These are phyloP conservation scores for Aspergillus affinis DNA, from an alignment of 495 filamentous ascomycete genomes.

Conservation along the genomic window DNA sequence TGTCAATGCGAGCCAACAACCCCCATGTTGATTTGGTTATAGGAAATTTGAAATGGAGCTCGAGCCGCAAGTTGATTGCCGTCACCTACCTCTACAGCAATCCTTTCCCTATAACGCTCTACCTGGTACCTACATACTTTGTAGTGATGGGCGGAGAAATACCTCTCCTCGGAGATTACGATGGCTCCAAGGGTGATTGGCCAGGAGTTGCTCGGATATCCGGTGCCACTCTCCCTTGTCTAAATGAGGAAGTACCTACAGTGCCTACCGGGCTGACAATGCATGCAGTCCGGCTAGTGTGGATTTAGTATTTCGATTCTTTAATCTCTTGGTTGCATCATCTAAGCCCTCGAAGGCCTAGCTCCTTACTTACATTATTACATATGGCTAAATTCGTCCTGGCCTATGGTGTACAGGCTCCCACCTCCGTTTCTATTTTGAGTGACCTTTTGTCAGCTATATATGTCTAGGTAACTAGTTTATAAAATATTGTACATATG, in stretches of 20 bases:
- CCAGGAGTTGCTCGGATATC: slow-evolving; percentile 2
- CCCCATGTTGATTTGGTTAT: slow-evolving; percentile 9
- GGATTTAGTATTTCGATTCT: background rate
- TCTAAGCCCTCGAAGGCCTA: background rate
- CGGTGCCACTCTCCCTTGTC: background rate
- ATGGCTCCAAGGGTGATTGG: slow-evolving; percentile 5
- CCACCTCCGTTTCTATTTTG: too few species aligned
- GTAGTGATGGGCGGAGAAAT: slow-evolving; percentile 11
- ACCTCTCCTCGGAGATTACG: slow-evolving; percentile 7
- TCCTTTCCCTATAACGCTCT: background rate
- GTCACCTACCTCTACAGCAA: too few species aligned
- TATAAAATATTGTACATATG: too few species aligned
- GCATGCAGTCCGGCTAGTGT: background rate
- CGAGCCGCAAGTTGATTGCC: slow-evolving; percentile 20
- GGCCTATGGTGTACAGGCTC: too few species aligned
- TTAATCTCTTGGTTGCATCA: slow-evolving; percentile 1
- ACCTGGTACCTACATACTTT: background rate
- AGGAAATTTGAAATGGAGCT: slow-evolving; percentile 15
- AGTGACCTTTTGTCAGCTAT: too few species aligned
- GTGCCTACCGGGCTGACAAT: background rate
- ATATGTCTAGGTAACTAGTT: too few species aligned
- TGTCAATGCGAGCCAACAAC: slow-evolving; percentile 19
- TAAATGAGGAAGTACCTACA: background rate
- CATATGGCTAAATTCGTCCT: too few species aligned
- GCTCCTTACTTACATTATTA: too few species aligned